Percentiles rank a stretch among this genome's conserved stretches.
These are phyloP conservation scores for Tolypocladium tundrense DNA, from an alignment of 2,329 filamentous ascomycete genomes.

Conservation along the genomic window DNA sequence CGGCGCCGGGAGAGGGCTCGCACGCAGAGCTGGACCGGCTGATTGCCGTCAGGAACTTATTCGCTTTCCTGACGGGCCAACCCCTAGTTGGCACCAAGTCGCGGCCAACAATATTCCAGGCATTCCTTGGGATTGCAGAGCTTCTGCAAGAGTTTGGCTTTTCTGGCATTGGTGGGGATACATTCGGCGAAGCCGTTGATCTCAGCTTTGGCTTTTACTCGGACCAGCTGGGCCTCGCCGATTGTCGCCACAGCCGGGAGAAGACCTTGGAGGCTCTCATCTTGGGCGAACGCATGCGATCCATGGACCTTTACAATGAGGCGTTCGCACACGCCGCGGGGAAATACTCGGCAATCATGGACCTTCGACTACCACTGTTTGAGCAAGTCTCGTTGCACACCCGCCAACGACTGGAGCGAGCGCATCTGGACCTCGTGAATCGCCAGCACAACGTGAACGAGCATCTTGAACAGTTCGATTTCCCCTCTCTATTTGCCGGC, in stretches of 20 bases:
- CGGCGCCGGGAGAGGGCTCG: conserved; percentile 20
- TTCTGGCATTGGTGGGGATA: conserved; percentile 42
- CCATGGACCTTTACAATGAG: conserved; percentile 73
- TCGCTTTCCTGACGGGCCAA: conserved; percentile 55
- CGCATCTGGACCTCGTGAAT: conserved; percentile 67
- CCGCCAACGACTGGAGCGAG: conserved; percentile 69
- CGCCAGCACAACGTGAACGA: conserved; percentile 60
- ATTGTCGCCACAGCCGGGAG: conserved; percentile 72
- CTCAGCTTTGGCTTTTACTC: conserved; percentile 65
- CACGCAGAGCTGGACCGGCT: conserved; percentile 40
- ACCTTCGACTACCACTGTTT: conserved; percentile 58
- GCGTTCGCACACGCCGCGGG: conserved; percentile 87
- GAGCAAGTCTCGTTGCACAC: conserved; percentile 60
- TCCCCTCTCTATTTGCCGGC: conserved; percentile 80
- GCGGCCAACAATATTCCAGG: conserved; percentile 41
- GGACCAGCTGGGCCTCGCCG: conserved; percentile 64
- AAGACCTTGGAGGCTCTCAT: conserved; percentile 84
- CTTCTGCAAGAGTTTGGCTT: conserved; percentile 50
- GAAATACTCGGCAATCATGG: conserved; percentile 65
- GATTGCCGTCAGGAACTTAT: conserved; percentile 52
- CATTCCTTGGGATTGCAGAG: conserved; percentile 42
- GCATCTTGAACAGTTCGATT: conserved; percentile 81
- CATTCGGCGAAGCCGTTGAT: conserved; percentile 49
- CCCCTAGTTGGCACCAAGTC: conserved; percentile 48
- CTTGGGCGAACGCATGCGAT: conserved; percentile 81